Conservation (phyloP, 2,329 filamentous ascomycete genomes). For the Trichoderma gracile region DNA sequence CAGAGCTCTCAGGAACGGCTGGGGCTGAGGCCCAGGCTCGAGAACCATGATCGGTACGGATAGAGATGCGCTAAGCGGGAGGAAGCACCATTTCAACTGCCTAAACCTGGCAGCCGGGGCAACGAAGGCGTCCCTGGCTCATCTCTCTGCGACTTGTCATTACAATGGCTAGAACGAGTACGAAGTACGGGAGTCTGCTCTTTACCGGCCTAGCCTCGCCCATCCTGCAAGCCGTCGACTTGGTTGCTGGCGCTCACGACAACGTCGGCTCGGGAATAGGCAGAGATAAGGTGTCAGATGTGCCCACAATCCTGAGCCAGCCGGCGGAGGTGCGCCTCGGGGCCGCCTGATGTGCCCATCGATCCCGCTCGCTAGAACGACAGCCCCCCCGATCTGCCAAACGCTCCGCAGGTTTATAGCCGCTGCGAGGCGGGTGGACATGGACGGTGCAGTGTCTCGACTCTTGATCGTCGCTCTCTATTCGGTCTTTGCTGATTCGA, state of each 20-base stretch:
- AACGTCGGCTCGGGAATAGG: too few relatives aligned
- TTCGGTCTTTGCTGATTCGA: not conserved
- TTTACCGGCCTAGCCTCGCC: too few relatives aligned
- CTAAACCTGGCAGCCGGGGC: not conserved
- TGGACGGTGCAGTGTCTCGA: not conserved
- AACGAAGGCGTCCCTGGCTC: not conserved
- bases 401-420: not conserved
- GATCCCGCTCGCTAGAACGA: slow-evolving; percentile 18
- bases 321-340: slow-evolving; percentile 8
- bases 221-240: too few relatives aligned
- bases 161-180: not conserved
- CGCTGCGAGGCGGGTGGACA: not conserved
- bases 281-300: slow-evolving; percentile 9
- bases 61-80: slow-evolving; percentile 13
- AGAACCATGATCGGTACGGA: slow-evolving; percentile 16
- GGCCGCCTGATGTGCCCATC: slow-evolving; percentile 4
- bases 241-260: too few relatives aligned
- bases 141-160: not conserved
- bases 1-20: slow-evolving; percentile 8
- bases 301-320: slow-evolving; percentile 1
- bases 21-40: slow-evolving; percentile 30
- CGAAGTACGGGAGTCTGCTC: too few relatives aligned
- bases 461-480: not conserved
- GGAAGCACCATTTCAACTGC: not conserved
- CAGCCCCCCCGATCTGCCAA: slow-evolving; percentile 5